These are phyloP conservation scores for Malus hybrid DNA, from an alignment of 331 rosid genomes.

Conservation along the genomic window DNA sequence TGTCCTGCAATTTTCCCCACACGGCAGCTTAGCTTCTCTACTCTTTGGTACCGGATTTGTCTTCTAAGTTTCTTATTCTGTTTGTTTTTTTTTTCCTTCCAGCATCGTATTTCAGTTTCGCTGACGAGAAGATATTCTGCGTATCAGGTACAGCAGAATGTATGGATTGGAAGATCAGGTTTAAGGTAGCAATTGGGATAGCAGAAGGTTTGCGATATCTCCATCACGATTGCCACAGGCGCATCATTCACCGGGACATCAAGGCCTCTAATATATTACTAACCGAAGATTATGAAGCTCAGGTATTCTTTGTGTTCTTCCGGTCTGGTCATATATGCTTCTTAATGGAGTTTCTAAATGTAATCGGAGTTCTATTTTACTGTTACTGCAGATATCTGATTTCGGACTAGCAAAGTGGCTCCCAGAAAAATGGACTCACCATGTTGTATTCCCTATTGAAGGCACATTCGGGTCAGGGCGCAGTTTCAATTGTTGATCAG, in stretches of 20 bases:
- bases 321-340: neutral
- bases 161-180: conserved; percentile 72
- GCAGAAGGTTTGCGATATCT: conserved; percentile 81
- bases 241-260: conserved; percentile 90
- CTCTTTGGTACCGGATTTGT: conserved; percentile 54
- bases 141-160: conserved; percentile 45
- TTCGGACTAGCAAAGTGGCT: conserved; percentile 98
- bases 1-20: conserved; percentile 64
- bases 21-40: conserved; percentile 81
- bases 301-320: conserved; percentile 30
- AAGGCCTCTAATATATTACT: conserved; percentile 91
- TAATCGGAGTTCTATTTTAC: neutral
- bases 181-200: conserved; percentile 71
- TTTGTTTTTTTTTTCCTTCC: neutral
- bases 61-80: neutral
- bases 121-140: conserved; percentile 22
- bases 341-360: neutral
- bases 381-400: conserved; percentile 67
- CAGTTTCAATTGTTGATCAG: conserved; percentile 1
- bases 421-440: conserved; percentile 87
- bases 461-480: conserved; percentile 91
- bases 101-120: neutral
- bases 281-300: conserved; percentile 56
- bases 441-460: conserved; percentile 89
- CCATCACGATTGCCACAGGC: conserved; percentile 72